Evolutionary conservation across 2,329 filamentous ascomycete genomes (phyloP).

Genomic region (Calonectria crousiana): DNA sequence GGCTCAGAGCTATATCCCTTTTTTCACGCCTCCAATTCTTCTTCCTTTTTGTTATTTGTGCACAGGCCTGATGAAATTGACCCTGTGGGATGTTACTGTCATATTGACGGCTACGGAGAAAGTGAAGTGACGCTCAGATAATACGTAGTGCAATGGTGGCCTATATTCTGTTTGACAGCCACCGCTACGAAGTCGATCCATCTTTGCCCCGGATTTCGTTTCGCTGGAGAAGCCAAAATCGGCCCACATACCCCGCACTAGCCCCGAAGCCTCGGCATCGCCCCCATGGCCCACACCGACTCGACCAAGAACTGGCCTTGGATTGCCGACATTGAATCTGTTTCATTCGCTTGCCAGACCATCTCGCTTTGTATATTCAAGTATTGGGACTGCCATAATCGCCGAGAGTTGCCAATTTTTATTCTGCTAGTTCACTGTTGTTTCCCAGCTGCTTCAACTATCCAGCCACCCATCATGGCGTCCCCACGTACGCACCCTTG

Average conservation of each 20-base stretch:
- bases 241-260: conserved; percentile 5
- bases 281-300: background rate
- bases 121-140: no score
- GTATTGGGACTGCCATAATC: background rate
- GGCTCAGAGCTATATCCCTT: no score
- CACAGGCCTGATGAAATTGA: no score
- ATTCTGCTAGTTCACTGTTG: background rate
- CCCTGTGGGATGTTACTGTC: no score
- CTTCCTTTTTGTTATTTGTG: no score
- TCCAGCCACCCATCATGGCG: conserved; percentile 67
- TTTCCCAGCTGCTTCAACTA: background rate
- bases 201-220: background rate
- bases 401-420: background rate
- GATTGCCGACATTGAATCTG: background rate
- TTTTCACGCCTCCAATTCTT: no score
- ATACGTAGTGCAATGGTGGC: no score
- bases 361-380: background rate
- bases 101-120: no score
- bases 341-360: background rate
- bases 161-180: no score
- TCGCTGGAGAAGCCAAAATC: background rate
- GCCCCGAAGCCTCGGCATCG: background rate
- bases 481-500: conserved; percentile 73
- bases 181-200: background rate
- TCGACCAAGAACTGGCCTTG: background rate